Conservation (phyloP, 164 flowering plant genomes). For the Liquidambar formosana region DNA sequence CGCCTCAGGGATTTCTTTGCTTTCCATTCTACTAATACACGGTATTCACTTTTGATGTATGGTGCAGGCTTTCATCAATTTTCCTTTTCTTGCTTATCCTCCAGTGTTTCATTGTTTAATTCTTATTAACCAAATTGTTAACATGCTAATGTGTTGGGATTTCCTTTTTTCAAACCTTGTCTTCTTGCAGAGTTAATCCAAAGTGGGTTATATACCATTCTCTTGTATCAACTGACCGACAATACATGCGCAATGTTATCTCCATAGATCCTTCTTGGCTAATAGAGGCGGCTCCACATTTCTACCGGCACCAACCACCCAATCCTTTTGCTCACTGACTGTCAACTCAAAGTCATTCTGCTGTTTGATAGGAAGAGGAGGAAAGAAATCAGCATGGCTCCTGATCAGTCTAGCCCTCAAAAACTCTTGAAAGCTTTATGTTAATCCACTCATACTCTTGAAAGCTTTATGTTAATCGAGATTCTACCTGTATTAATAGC, state of each 20-base stretch:
- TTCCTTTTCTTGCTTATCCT: not conserved
- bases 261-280: slow-evolving; percentile 93
- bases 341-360: not conserved
- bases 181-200: slow-evolving; percentile 81
- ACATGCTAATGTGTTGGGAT: not conserved
- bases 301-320: slow-evolving; percentile 48
- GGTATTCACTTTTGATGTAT: no score
- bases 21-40: no score
- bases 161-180: not conserved
- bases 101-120: not conserved
- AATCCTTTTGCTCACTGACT: slow-evolving; percentile 26
- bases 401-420: not conserved
- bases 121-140: not conserved
- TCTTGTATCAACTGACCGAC: slow-evolving; percentile 87
- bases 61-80: not conserved
- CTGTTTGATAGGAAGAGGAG: not conserved
- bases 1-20: no score
- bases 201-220: slow-evolving; percentile 90
- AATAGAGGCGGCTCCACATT: slow-evolving; percentile 82
- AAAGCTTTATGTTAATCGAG: no score
- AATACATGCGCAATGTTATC: slow-evolving; percentile 92
- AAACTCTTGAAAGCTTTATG: no score
- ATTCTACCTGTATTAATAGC: no score
- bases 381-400: not conserved
- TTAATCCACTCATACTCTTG: no score